A percentile compares a stretch with the other conserved stretches of the same genome.
Conservation (phyloP, 2,329 filamentous ascomycete species). For the Sporothrix schenckii region DNA sequence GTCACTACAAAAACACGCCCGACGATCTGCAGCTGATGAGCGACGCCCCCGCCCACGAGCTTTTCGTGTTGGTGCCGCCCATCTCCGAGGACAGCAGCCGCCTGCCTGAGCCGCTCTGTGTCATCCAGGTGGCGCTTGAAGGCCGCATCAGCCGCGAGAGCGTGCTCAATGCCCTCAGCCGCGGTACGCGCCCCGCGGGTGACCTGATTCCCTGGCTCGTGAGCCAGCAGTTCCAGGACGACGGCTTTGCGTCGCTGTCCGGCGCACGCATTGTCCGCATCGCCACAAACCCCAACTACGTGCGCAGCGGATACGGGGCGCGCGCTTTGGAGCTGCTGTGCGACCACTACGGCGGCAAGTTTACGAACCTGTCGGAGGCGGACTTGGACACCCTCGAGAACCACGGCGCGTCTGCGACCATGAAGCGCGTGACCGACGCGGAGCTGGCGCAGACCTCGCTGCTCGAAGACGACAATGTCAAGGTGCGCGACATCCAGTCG, state of each 20-base stretch:
- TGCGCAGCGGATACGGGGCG: constrained; percentile 89
- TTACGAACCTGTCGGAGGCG: constrained; percentile 78
- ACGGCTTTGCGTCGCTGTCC: constrained; percentile 90
- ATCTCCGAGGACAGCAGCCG: constrained; percentile 74
- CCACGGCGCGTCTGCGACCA: constrained; percentile 51
- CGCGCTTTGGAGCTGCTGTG: constrained; percentile 83
- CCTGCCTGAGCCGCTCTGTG: constrained; percentile 89
- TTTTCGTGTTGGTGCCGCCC: constrained; percentile 91
- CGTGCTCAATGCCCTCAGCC: constrained; percentile 83
- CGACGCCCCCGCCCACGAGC: constrained; percentile 92
- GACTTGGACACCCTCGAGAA: constrained; percentile 41
- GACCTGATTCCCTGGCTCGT: constrained; percentile 98
- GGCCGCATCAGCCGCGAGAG: constrained; percentile 93
- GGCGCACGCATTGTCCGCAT: constrained; percentile 92
- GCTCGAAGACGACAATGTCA: constrained; percentile 77
- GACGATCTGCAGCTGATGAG: constrained; percentile 99
- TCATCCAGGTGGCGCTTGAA: constrained; percentile 92
- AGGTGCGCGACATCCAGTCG: constrained; percentile 82
- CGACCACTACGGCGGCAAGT: constrained; percentile 95
- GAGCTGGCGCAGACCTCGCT: constrained; percentile 77
- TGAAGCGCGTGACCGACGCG: constrained; percentile 78
- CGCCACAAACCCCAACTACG: constrained; percentile 92
- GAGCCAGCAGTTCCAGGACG: constrained; percentile 96
- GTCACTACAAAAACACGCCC: constrained; percentile 96
- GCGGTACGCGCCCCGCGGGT: constrained; percentile 85